These are phyloP conservation scores for Xylaria telfairii DNA, from an alignment of 495 filamentous ascomycete genomes.

Conservation along the genomic window DNA sequence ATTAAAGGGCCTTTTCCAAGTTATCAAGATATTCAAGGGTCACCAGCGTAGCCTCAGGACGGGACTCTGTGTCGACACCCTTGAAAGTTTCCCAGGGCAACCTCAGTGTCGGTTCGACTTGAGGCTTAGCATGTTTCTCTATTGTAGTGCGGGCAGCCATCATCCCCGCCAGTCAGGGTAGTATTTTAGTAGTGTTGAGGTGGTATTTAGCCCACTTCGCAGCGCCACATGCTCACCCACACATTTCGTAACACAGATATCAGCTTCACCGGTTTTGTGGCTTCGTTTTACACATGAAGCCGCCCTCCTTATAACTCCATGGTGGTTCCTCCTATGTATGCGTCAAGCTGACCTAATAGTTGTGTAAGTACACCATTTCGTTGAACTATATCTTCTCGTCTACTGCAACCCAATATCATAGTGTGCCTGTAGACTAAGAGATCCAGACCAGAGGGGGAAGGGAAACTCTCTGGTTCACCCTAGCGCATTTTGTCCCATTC, in stretches of 20 bases:
- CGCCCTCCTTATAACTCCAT: too few relatives aligned
- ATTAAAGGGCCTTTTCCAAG: not conserved
- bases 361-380: not conserved
- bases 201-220: too few relatives aligned
- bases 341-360: constrained; percentile 4
- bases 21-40: not conserved
- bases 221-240: too few relatives aligned
- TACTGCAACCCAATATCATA: not conserved
- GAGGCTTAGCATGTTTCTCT: not conserved
- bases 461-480: constrained; percentile 3
- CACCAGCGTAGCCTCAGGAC: not conserved
- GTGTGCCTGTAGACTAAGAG: not conserved
- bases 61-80: not conserved
- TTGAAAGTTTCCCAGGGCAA: not conserved
- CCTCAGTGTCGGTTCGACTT: constrained; percentile 4
- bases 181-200: too few relatives aligned
- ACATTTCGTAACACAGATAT: too few relatives aligned
- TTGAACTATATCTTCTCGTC: not conserved
- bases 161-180: too few relatives aligned
- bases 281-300: too few relatives aligned
- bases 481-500: not conserved
- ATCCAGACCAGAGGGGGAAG: not conserved
- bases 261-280: too few relatives aligned
- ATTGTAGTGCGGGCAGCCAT: too few relatives aligned
- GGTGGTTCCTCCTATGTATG: constrained; percentile 3